phyloP scores from a whole-genome alignment of 345 rosid genomes.

The Reutealis trisperma region DNA sequence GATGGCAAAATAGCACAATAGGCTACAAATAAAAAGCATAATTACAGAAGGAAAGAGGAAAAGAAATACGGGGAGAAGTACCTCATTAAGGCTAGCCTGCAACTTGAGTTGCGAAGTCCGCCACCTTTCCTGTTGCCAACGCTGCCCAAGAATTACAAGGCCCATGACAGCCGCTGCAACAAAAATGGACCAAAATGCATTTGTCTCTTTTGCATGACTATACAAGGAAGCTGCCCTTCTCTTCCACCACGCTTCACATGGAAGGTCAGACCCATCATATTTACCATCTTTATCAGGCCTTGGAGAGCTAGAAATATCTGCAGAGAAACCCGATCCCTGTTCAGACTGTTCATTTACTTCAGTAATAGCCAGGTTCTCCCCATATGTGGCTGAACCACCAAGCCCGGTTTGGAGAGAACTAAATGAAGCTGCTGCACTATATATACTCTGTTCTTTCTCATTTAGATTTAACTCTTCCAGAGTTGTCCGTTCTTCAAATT shows the following conservation, averaged over 20 bases:
- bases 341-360: constrained; percentile 44
- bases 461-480: constrained; percentile 37
- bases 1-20: too few relatives aligned
- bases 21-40: too few relatives aligned
- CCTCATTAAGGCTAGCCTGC: constrained; percentile 75
- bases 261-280: constrained; percentile 45
- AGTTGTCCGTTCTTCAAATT: constrained; percentile 44
- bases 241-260: constrained; percentile 97
- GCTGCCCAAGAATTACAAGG: constrained; percentile 89
- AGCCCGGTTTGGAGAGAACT: constrained; percentile 48
- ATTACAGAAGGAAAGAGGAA: too few relatives aligned
- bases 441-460: constrained; percentile 54
- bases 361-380: constrained; percentile 33
- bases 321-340: constrained; percentile 29
- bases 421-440: constrained; percentile 44
- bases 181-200: constrained; percentile 86
- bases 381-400: constrained; percentile 47
- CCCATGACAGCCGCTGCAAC: constrained; percentile 95
- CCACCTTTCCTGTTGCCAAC: constrained; percentile 97
- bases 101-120: constrained; percentile 80
- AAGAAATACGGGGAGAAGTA: constrained; percentile 16
- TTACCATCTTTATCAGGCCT: constrained; percentile 46
- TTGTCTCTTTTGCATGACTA: constrained; percentile 78
- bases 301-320: constrained; percentile 38
- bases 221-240: constrained; percentile 73